Evolutionary conservation across 768 basidiomycete genomes (phyloP), one percentile per base, ranked within the genome.

Genomic region (Naganishia vishniacii): DNA sequence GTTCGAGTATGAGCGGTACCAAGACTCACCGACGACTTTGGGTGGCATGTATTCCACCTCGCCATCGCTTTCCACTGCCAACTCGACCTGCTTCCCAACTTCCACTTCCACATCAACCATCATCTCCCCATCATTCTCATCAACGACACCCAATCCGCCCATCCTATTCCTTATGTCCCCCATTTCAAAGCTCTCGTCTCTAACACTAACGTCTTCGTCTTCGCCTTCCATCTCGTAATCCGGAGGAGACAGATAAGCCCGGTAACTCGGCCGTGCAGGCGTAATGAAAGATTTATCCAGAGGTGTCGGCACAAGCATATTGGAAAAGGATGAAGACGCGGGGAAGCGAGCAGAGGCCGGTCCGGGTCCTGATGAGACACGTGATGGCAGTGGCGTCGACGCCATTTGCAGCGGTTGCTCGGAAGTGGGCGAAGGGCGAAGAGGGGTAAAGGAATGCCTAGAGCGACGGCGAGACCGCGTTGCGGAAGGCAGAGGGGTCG

Each of bases 51-150:
- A 56, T 40, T 56, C 53, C 34, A 56, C 53, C 34, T 56, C 53
- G 9, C 25, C 53, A 56, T 56, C 53, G 23, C 53, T 56, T 26
- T 56, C 53, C 23, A 41, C n/a, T n/a, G 25, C 32, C 47, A 34
- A 46, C 31, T 48, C 64, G 16, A 61, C 56, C 25, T 60, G 65
- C 63, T 51, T 53, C 65, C 59, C 65, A 46, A 63, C 66, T 40
- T 70, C 67, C 41, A 65, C 67, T 16, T 70, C 48, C 59, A 58
- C 31, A 29, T 44, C 41, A 26, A 28, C n/a, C 31, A 28, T 40
- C 53, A 56, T 48, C 66, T 73, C 72, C 61, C 77, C 75, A 72
- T 79, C 62, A 68, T 71, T 68, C 73, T 74, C 18, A 73, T 74
- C 68, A 75, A 80, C 67, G 75, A 71, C 37, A 70, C 65, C 42